Conservation (phyloP, 257 asterid genomes). For the Scutellaria barbata region DNA sequence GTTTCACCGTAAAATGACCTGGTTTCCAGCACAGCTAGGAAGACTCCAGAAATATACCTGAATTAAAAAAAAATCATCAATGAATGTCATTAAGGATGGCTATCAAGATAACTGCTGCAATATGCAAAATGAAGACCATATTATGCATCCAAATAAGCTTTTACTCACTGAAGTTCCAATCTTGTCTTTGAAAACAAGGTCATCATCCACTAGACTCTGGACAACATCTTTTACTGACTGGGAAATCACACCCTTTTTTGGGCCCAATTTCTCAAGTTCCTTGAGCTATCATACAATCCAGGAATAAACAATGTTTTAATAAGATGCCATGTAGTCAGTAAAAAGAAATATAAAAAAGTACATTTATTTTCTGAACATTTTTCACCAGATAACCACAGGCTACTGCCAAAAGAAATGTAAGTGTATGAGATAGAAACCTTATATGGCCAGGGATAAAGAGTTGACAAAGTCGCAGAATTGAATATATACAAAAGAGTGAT, state of each 20-base stretch:
- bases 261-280: conserved; percentile 94
- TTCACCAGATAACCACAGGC: conserved; percentile 18
- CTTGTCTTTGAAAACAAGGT: conserved; percentile 94
- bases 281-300: conserved; percentile 62
- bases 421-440: conserved; percentile 13
- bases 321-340: not conserved
- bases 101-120: conserved; percentile 27
- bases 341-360: not conserved
- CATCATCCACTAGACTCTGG: conserved; percentile 92
- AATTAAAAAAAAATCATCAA: conserved; percentile 1
- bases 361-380: not conserved
- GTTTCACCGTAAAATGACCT: conserved; percentile 53
- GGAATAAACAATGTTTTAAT: conserved; percentile 20
- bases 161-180: conserved; percentile 95
- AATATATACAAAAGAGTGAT: not conserved
- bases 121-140: conserved; percentile 7
- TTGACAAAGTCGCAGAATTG: conserved; percentile 2
- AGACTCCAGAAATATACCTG: conserved; percentile 99
- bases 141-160: conserved; percentile 31
- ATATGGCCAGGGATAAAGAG: conserved; percentile 3
- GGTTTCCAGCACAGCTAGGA: conserved; percentile 99
- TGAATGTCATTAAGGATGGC: conserved; percentile 19
- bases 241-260: conserved; percentile 88
- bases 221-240: conserved; percentile 97
- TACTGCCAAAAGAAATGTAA: not conserved